Percentiles rank a stretch among this genome's conserved stretches.
Evolutionary conservation across 306 rosid species (phyloP).

Genomic region (Ceratonia siliqua): DNA sequence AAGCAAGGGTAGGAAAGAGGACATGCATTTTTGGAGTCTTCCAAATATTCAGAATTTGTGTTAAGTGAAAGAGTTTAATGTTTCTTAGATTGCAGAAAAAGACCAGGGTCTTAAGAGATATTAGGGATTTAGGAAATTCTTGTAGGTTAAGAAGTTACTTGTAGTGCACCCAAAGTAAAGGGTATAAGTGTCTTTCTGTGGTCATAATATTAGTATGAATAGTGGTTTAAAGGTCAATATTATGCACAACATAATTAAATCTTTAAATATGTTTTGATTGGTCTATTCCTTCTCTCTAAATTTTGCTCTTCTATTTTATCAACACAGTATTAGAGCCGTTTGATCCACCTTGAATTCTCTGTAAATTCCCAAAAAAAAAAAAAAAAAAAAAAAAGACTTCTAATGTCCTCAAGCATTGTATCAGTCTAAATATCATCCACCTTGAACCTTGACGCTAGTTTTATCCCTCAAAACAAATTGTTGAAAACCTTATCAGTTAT

Average conservation of each 20-base stretch:
- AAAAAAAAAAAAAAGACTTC: not conserved
- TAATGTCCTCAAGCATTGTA: not conserved
- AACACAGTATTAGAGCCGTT: not conserved
- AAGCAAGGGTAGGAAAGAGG: not conserved
- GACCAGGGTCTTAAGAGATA: not conserved
- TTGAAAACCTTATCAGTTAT: not conserved
- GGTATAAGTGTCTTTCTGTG: not conserved
- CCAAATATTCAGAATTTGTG: not conserved
- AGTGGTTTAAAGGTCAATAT: not conserved
- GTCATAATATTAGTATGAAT: too few species aligned
- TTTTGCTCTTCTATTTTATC: not conserved
- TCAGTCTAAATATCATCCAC: not conserved
- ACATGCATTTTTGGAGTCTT: not conserved
- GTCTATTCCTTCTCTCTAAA: not conserved
- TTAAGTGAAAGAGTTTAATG: not conserved
- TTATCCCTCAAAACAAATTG: not conserved
- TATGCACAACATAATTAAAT: not conserved
- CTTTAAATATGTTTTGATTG: not conserved
- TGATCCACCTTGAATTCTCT: not conserved
- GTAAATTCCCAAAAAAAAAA: not conserved
- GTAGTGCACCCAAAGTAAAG: not conserved
- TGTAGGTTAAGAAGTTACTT: not conserved
- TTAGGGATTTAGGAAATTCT: not conserved
- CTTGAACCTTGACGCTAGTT: not conserved
- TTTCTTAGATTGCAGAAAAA: not conserved